phyloP scores from a whole-genome alignment of 129 eudicot genomes.

The Scalesia atractyloides region DNA sequence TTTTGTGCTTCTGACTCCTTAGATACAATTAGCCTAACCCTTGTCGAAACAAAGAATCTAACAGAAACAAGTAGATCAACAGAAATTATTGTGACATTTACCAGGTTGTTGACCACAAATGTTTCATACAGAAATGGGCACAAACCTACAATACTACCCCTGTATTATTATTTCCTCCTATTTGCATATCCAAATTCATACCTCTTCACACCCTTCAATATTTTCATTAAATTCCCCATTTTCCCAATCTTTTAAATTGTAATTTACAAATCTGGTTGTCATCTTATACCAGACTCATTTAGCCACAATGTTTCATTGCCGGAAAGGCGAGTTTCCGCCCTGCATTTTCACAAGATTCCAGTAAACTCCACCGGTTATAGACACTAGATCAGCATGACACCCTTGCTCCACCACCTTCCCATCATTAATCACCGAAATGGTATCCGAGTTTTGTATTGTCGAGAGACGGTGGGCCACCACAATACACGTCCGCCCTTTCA shows the following conservation, averaged over 20 bases:
- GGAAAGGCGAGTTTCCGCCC: conserved; percentile 38
- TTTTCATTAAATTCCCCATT: not conserved
- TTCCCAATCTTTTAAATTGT: not conserved
- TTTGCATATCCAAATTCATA: conserved; percentile 4
- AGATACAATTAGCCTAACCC: not conserved
- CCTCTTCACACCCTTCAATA: not conserved
- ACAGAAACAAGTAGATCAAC: not conserved
- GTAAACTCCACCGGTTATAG: conserved; percentile 48
- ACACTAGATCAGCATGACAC: conserved; percentile 60
- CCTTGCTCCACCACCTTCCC: conserved; percentile 74
- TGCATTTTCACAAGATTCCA: conserved; percentile 55
- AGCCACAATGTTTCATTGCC: conserved; percentile 21
- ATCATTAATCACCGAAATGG: conserved; percentile 65
- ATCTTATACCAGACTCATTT: not conserved
- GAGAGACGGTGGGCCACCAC: conserved; percentile 73
- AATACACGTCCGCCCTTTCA: conserved; percentile 63
- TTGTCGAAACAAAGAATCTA: not conserved
- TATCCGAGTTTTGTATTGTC: conserved; percentile 60
- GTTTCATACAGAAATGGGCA: conserved; percentile 12
- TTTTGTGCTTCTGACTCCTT: not conserved
- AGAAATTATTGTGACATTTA: not conserved
- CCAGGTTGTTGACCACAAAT: conserved; percentile 4
- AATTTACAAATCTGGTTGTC: conserved; percentile 7
- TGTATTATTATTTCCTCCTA: conserved; percentile 14
- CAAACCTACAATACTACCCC: not conserved